These are phyloP conservation scores for Mortierella sp. DNA, from an alignment of 371 early-diverging fungal species.

Conservation along the genomic window DNA sequence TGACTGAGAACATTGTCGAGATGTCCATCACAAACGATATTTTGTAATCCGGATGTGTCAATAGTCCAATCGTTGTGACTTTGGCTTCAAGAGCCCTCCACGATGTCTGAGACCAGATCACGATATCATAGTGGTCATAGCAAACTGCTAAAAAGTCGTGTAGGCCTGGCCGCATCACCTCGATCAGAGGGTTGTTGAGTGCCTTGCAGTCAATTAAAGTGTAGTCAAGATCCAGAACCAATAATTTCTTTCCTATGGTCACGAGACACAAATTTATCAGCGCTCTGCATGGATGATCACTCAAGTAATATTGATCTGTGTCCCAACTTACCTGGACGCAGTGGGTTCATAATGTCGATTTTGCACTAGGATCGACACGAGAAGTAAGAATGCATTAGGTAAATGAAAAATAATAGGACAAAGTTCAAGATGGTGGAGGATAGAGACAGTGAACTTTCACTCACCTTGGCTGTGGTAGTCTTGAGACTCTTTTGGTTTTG, in stretches of 20 bases:
- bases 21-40: slow-evolving; percentile 72
- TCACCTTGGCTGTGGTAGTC: slow-evolving; percentile 46
- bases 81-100: slow-evolving; percentile 74
- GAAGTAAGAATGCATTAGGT: background rate
- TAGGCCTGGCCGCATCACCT: slow-evolving; percentile 71
- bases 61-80: slow-evolving; percentile 71
- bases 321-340: slow-evolving; percentile 54
- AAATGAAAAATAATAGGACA: background rate
- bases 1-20: slow-evolving; percentile 69
- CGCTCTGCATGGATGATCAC: background rate
- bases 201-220: slow-evolving; percentile 73
- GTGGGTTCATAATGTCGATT: slow-evolving; percentile 63
- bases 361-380: slow-evolving; percentile 50
- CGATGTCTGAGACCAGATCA: slow-evolving; percentile 76
- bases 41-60: slow-evolving; percentile 67
- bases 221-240: slow-evolving; percentile 76
- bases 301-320: background rate
- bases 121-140: slow-evolving; percentile 71
- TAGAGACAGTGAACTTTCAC: background rate
- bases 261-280: background rate
- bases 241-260: slow-evolving; percentile 61
- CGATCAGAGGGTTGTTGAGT: slow-evolving; percentile 60
- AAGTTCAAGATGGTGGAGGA: background rate
- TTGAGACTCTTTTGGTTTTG: slow-evolving; percentile 56
- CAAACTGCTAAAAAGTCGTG: slow-evolving; percentile 70